Base-by-base conservation (phyloP, 192 early-diverging fungal genomes). In the Linnemannia exigua region DNA sequence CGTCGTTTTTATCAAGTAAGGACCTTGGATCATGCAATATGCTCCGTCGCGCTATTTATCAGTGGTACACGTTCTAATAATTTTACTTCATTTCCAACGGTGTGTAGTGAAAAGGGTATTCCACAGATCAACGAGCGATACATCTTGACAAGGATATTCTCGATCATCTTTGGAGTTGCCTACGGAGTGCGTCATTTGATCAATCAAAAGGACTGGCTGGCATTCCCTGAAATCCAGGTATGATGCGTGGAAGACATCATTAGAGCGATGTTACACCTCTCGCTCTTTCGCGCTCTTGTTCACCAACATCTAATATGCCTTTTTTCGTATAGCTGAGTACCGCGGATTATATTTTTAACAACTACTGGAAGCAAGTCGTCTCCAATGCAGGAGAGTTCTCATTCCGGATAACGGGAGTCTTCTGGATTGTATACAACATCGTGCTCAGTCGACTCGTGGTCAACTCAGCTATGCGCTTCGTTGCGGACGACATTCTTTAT, bases 341-440 rank as follows among this genome's bases (percentile, higher is more conserved):
- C 19, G 74, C 76, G 47, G 79, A 79, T 1, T 68, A 77, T 31
- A 67, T 83, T 25, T 83, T 77, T 51, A 77, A 44, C 73, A 76
- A 76, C 61, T 79, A 80, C 79, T 37, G 70, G 69, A 76, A 73
- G 15, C 44, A 41, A 19, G 78, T 73, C 3, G 28, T 79, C 19
- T 72, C 33, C 37, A 79, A 76, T 28, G 61, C 84, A 15, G 33
- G 28, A 17, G 33, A 36, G 19, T 75, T 86, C 33, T 74, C 84
- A 19, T 50, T 19, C 2, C 28, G 63, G 16, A n/a, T 86, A 14
- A 72, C 84, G 36, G n/a, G 17, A n/a, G 22, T 11, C 2, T 86
- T 86, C 58, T 86, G 84, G 84, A 52, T 80, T 25, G 70, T 70
- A 1, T 86, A 86, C 70, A 86, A 86, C 70, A 76, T 86, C 44